Base-by-base conservation (phyloP, 805 yeast species). In the Barnettozyma sucrosica region DNA sequence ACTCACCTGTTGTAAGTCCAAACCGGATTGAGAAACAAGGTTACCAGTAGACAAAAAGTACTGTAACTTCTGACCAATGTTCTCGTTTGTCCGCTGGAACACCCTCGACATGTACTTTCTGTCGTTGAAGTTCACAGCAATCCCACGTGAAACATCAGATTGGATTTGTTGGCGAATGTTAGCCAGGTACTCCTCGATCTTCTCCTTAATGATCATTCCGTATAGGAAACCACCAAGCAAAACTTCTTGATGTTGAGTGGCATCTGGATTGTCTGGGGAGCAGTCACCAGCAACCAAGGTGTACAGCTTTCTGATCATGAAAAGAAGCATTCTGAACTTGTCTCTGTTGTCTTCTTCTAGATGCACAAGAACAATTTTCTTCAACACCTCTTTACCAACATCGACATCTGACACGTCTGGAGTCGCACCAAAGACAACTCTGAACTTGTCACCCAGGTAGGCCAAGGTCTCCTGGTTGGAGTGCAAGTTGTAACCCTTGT, bases 171-270 rank as follows among this genome's bases (percentile, higher is more conserved):
- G 67, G 44, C 79, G 76, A 63, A 93, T 79, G 61, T 73, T 77
- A 58, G 79, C 83, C 56, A 93, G 72, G 64, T 89, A 90, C 67
- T 93, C 99, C 58, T 93, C 99, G 52, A 93, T 82, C 66, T 93
- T 93, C 69, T 93, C 99, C 67, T 93, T 93, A 61, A 93, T 68
- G 55, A 93, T 92, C 96, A 90, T 90, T 56, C 97, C 97, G 59
- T 89, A 93, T 47, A 93, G 74, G 77, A 93, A 88, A 14, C 99
- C 99, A 54, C 98, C 98, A 48, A 93, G 76, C 53, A 93, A 70
- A 28, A 93, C 87, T 70, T 93, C 99, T 70, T 93, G 99, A 74
- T 93, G 97, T 74, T 93, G 99, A 9, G 97, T 88, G 43, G 98
- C 95, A 82, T 93, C 99, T 65, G 99, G 99, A 70, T 93, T 93